phyloP scores from a whole-genome alignment of 306 rosid species.

The Citrullus colocynthis region DNA sequence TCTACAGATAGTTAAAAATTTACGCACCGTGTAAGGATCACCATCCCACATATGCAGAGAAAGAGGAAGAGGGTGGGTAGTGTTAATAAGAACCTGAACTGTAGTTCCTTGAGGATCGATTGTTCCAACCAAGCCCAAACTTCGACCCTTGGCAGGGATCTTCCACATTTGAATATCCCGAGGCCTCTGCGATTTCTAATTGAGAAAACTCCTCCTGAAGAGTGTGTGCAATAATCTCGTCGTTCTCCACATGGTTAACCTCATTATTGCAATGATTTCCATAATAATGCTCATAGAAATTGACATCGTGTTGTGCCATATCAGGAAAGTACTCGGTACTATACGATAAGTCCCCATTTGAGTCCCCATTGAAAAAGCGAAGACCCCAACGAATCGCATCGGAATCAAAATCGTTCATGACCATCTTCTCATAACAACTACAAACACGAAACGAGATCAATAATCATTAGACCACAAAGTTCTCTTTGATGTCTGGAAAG shows the following conservation, averaged over 20 bases:
- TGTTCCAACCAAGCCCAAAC: conserved; percentile 41
- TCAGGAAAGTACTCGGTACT: conserved; percentile 33
- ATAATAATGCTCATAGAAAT: conserved; percentile 27
- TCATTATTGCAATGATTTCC: conserved; percentile 37
- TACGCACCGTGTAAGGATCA: neutral
- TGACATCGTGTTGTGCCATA: conserved; percentile 24
- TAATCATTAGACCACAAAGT: neutral
- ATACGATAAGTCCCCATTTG: conserved; percentile 11
- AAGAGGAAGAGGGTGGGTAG: neutral
- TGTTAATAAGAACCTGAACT: conserved; percentile 28
- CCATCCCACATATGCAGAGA: neutral
- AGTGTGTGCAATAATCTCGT: conserved; percentile 64
- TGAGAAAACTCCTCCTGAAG: conserved; percentile 75
- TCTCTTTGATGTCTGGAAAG: neutral
- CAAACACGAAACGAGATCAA: conserved; percentile 1
- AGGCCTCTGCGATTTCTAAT: conserved; percentile 36
- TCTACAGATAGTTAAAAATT: conserved; percentile 21
- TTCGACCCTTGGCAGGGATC: conserved; percentile 29
- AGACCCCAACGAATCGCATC: conserved; percentile 58
- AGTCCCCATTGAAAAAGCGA: conserved; percentile 35
- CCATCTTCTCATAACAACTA: conserved; percentile 25
- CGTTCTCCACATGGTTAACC: conserved; percentile 49
- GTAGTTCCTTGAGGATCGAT: conserved; percentile 34
- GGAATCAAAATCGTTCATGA: conserved; percentile 37
- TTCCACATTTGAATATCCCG: conserved; percentile 29